Conservation (phyloP, 176 grass and related monocot genomes). For the Musa beccarii region DNA sequence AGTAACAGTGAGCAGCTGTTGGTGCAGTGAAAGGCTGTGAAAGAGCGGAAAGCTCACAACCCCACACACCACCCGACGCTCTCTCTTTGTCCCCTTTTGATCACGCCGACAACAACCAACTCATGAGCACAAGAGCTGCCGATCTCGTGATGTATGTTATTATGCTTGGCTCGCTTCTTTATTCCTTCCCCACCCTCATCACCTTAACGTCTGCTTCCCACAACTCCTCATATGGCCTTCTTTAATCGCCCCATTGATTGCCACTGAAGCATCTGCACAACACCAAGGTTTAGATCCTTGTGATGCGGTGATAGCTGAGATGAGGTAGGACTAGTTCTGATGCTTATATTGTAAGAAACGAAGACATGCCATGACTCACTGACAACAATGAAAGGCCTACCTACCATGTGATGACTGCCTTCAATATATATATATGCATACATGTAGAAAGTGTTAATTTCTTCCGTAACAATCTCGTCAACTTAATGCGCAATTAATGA, state of each 20-base stretch:
- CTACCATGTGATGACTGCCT: background rate
- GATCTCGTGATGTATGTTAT: slow-evolving; percentile 1
- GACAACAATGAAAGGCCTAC: background rate
- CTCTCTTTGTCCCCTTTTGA: background rate
- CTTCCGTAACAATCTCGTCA: too few species aligned
- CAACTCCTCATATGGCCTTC: background rate
- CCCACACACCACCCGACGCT: background rate
- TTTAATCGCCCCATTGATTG: background rate
- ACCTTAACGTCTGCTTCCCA: background rate
- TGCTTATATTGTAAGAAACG: background rate
- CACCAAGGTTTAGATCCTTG: background rate
- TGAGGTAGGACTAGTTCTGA: background rate
- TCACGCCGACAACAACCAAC: background rate
- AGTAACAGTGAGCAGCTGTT: background rate
- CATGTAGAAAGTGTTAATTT: too few species aligned
- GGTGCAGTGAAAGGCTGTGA: background rate
- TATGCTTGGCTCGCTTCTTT: background rate
- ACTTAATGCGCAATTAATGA: too few species aligned
- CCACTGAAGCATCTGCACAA: background rate
- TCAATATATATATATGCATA: too few species aligned
- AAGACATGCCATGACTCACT: background rate
- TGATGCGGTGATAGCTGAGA: too few species aligned
- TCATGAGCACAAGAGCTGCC: background rate
- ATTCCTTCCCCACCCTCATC: background rate
- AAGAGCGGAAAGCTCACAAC: background rate